phyloP scores from a whole-genome alignment of 148 eudicot genomes.

The Rhododendron ovatum region DNA sequence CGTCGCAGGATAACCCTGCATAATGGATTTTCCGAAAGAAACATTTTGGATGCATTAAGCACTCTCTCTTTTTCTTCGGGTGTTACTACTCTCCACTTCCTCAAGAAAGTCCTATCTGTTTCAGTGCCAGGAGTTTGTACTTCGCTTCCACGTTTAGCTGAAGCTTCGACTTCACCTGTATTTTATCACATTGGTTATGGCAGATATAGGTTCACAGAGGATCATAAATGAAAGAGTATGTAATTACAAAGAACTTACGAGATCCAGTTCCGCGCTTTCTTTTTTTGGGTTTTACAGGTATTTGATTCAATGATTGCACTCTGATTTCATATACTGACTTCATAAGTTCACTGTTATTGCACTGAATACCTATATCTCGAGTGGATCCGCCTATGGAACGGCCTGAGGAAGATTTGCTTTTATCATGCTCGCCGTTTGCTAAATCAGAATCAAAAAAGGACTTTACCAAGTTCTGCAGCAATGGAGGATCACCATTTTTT shows the following conservation, averaged over 20 bases:
- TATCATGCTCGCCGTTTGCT: background rate
- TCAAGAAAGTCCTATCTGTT: constrained; percentile 11
- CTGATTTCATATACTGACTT: constrained; percentile 13
- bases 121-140: constrained; percentile 10
- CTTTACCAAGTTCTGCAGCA: constrained; percentile 8
- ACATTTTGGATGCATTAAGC: constrained; percentile 21
- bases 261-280: constrained; percentile 11
- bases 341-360: constrained; percentile 10
- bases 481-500: background rate
- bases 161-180: constrained; percentile 9
- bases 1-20: constrained; percentile 25
- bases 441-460: constrained; percentile 3
- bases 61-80: constrained; percentile 29
- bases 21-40: constrained; percentile 20
- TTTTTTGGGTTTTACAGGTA: constrained; percentile 11
- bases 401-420: background rate
- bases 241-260: constrained; percentile 10
- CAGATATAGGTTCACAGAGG: constrained; percentile 1
- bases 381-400: constrained; percentile 4
- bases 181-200: background rate
- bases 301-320: constrained; percentile 14
- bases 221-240: background rate
- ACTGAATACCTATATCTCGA: constrained; percentile 21
- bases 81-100: constrained; percentile 21
- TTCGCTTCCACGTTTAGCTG: constrained; percentile 13